Evolutionary conservation across 2,329 filamentous ascomycete species (phyloP).

Genomic region (Didymella sp.): DNA sequence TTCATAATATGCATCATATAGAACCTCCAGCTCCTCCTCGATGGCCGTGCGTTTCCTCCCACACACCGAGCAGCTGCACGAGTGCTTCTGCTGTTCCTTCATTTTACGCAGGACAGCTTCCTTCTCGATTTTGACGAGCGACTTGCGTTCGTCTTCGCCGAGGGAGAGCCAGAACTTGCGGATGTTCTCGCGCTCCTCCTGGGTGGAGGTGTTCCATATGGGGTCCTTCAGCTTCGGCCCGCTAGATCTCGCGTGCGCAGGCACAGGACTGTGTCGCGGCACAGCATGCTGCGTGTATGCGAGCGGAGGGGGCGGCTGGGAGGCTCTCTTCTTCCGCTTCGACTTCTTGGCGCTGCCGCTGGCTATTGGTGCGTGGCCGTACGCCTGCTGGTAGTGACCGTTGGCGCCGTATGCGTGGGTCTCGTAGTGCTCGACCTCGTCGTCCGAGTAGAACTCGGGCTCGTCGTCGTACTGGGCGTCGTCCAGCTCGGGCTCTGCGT

Average conservation of each 20-base stretch:
- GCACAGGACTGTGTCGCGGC: slow-evolving; percentile 50
- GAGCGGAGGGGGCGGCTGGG: slow-evolving; percentile 45
- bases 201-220: slow-evolving; percentile 96
- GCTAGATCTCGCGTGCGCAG: slow-evolving; percentile 52
- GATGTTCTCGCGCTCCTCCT: slow-evolving; percentile 94
- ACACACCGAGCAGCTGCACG: slow-evolving; percentile 96
- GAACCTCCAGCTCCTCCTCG: slow-evolving; percentile 94
- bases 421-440: slow-evolving; percentile 42
- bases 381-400: slow-evolving; percentile 42
- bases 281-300: slow-evolving; percentile 39
- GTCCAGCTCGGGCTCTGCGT: slow-evolving; percentile 55
- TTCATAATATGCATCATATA: slow-evolving; percentile 98
- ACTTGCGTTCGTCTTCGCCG: slow-evolving; percentile 92
- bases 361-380: slow-evolving; percentile 32
- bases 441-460: slow-evolving; percentile 52
- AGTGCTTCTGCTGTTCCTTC: slow-evolving; percentile 99
- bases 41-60: slow-evolving; percentile 95
- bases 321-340: slow-evolving; percentile 74
- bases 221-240: slow-evolving; percentile 70
- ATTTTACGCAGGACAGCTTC: slow-evolving; percentile 98
- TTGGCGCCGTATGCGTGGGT: slow-evolving; percentile 40
- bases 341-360: slow-evolving; percentile 57
- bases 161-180: slow-evolving; percentile 98
- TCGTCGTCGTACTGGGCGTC: slow-evolving; percentile 47
- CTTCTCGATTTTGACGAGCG: slow-evolving; percentile 96